These are phyloP conservation scores for Gnomoniopsis sp. DNA, from an alignment of 2,329 filamentous ascomycete genomes.

Conservation along the genomic window DNA sequence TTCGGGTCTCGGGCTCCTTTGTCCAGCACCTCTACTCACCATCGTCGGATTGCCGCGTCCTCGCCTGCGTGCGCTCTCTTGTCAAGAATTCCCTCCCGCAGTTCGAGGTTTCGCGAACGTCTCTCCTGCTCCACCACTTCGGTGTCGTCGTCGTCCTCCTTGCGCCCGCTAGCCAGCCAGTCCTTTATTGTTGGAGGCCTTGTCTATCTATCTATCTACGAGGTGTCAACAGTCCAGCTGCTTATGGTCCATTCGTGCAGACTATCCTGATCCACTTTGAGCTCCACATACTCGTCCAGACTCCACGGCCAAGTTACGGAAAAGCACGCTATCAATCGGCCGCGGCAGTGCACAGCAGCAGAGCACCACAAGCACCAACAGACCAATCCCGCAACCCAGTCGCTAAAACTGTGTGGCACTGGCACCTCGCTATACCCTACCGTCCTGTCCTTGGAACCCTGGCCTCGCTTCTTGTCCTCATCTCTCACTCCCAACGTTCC, in stretches of 20 bases:
- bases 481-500: constrained; percentile 20
- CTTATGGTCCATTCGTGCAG: not conserved
- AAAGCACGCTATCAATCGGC: not conserved
- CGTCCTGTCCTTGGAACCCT: constrained; percentile 14
- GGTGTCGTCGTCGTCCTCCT: no score
- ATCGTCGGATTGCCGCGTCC: no score
- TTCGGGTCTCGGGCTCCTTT: no score
- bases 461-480: constrained; percentile 23
- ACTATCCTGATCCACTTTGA: not conserved
- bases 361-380: not conserved
- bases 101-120: no score
- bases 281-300: not conserved
- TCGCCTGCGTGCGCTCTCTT: no score
- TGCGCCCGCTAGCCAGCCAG: not conserved
- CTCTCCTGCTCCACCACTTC: no score
- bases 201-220: not conserved
- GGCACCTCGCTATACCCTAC: no score
- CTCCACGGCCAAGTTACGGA: not conserved
- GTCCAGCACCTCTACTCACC: no score
- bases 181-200: not conserved
- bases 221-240: not conserved
- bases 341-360: not conserved
- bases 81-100: no score
- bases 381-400: not conserved
- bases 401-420: constrained; percentile 13